A percentile compares a stretch with the other conserved stretches of the same genome.
Conservation (phyloP, 768 basidiomycete species). For the Mycena rosella region DNA sequence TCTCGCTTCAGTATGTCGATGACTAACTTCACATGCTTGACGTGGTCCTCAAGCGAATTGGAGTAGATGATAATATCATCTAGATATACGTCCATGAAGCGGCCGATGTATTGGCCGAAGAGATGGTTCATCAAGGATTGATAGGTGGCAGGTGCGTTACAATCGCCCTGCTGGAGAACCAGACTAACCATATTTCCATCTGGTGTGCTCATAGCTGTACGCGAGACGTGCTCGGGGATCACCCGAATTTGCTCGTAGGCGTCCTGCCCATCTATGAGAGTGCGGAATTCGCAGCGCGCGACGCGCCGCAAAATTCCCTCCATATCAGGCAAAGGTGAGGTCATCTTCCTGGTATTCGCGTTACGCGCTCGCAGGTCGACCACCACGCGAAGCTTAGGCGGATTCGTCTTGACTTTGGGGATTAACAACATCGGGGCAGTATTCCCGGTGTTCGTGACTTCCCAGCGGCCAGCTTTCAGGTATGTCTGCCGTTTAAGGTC, state of each 20-base stretch:
- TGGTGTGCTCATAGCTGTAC: neutral
- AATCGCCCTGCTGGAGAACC: neutral
- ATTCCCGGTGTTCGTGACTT: neutral
- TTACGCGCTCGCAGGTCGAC: neutral
- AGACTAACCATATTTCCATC: neutral
- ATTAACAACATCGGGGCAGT: neutral
- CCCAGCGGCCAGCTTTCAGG: neutral
- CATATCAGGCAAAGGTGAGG: too few species aligned
- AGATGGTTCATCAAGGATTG: too few species aligned
- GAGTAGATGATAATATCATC: slow-evolving; percentile 5
- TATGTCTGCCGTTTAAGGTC: neutral
- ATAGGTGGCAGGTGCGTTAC: too few species aligned
- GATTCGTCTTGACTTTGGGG: neutral
- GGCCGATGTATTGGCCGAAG: too few species aligned
- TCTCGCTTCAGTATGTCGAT: neutral
- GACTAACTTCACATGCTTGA: neutral
- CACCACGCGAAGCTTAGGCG: neutral
- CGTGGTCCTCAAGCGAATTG: neutral
- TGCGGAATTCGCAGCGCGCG: neutral
- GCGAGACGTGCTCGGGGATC: neutral
- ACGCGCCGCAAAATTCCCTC: neutral
- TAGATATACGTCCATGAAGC: too few species aligned
- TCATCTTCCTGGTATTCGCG: neutral
- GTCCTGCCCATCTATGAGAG: neutral
- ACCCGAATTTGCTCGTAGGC: neutral